phyloP scores from a whole-genome alignment of 2,329 filamentous ascomycete species.

The Trichoderma koningiopsis region DNA sequence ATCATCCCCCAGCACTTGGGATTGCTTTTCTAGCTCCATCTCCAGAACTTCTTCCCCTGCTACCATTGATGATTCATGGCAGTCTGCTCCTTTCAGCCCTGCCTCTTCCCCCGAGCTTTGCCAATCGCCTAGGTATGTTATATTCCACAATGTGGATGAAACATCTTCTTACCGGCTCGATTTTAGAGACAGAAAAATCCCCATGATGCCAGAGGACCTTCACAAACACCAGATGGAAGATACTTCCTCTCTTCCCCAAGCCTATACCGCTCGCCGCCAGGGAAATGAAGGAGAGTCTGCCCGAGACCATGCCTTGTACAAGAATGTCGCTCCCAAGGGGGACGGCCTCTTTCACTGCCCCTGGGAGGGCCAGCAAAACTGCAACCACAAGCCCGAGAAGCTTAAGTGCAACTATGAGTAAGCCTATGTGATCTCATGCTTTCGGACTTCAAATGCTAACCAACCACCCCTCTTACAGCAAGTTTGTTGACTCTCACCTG shows the following conservation, averaged over 20 bases:
- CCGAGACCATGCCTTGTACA: slow-evolving; percentile 71
- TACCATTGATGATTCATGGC: slow-evolving; percentile 53
- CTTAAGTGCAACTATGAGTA: slow-evolving; percentile 99
- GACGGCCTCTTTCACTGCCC: slow-evolving; percentile 95
- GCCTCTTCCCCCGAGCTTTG: slow-evolving; percentile 54
- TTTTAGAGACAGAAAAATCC: slow-evolving; percentile 38
- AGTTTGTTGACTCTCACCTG: slow-evolving; percentile 94
- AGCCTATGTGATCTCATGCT: slow-evolving; percentile 42
- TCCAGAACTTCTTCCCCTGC: slow-evolving; percentile 56
- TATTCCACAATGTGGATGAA: slow-evolving; percentile 23
- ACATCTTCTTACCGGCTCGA: slow-evolving; percentile 31
- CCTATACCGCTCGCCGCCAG: slow-evolving; percentile 50
- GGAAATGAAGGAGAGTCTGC: slow-evolving; percentile 60
- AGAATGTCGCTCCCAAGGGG: slow-evolving; percentile 60
- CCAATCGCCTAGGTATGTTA: slow-evolving; percentile 58
- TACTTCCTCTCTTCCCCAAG: slow-evolving; percentile 36
- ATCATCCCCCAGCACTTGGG: slow-evolving; percentile 56
- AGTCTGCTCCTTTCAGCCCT: slow-evolving; percentile 39
- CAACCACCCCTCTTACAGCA: slow-evolving; percentile 56
- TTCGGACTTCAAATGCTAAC: not conserved
- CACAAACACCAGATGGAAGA: slow-evolving; percentile 38
- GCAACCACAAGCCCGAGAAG: slow-evolving; percentile 90
- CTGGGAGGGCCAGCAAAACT: slow-evolving; percentile 69
- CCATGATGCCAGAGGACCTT: slow-evolving; percentile 36
- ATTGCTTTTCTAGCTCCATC: slow-evolving; percentile 55